phyloP scores from a whole-genome alignment of 1,139 yeast species.

The Hemisphaericaspora subhashii region DNA sequence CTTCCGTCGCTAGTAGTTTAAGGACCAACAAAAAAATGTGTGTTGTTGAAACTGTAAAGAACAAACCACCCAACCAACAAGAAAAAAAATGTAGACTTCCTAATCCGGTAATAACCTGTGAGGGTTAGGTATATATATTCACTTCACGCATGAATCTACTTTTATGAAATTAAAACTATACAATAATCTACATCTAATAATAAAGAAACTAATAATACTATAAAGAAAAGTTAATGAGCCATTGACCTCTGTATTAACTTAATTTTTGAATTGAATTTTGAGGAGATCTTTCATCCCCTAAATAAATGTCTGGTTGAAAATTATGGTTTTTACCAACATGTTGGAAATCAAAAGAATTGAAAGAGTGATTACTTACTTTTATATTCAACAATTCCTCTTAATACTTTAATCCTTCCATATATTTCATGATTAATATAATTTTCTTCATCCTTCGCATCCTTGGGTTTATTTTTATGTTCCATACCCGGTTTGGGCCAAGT shows the following conservation, averaged over 20 bases:
- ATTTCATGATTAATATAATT: constrained; percentile 50
- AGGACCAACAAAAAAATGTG: constrained; percentile 1
- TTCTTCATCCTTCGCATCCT: constrained; percentile 48
- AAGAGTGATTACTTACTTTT: constrained; percentile 18
- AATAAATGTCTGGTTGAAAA: neutral
- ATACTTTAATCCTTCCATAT: constrained; percentile 59
- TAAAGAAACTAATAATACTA: neutral
- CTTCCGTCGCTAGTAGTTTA: too few relatives aligned
- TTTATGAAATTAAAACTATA: too few relatives aligned
- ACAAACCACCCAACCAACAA: neutral
- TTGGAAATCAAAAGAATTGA: too few relatives aligned
- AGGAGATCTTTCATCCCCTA: neutral
- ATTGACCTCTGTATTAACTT: neutral
- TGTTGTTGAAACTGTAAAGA: too few relatives aligned
- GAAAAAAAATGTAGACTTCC: constrained; percentile 4
- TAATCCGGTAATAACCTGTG: constrained; percentile 3
- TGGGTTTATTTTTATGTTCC: constrained; percentile 49
- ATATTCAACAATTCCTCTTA: constrained; percentile 60
- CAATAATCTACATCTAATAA: neutral
- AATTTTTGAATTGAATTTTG: neutral
- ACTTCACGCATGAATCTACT: neutral
- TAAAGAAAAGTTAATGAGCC: neutral
- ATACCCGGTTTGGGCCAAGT: constrained; percentile 54
- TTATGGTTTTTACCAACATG: too few relatives aligned
- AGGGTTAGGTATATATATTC: too few relatives aligned